Evolutionary conservation across 768 basidiomycete species (phyloP).

Genomic region (Phylloporus sp.): DNA sequence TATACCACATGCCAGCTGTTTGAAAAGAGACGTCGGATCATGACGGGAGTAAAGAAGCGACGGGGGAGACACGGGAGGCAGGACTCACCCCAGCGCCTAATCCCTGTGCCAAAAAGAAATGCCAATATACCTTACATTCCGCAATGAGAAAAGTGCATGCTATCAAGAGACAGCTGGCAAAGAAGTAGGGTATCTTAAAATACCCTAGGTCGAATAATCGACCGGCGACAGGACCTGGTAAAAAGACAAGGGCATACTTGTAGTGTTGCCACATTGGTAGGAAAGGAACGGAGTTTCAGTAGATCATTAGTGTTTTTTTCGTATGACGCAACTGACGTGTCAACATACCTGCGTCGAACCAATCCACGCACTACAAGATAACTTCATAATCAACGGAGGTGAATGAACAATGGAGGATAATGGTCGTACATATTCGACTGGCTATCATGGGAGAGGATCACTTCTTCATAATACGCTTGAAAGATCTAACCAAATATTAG

Average conservation of each 20-base stretch:
- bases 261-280: background rate
- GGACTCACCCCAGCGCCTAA: conserved; percentile 58
- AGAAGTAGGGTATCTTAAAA: conserved; percentile 48
- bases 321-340: background rate
- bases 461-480: conserved; percentile 66
- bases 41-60: no score
- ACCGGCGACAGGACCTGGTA: conserved; percentile 61
- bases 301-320: background rate
- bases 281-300: background rate
- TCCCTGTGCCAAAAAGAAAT: conserved; percentile 74
- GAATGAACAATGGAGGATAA: background rate
- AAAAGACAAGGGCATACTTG: conserved; percentile 61
- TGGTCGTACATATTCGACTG: conserved; percentile 58
- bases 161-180: conserved; percentile 49
- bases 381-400: background rate
- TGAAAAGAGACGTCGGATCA: background rate
- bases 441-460: conserved; percentile 43
- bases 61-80: background rate
- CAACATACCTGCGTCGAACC: conserved; percentile 63
- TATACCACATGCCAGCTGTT: conserved; percentile 44
- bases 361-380: conserved; percentile 64
- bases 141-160: conserved; percentile 59
- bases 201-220: conserved; percentile 74
- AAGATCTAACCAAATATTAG: conserved; percentile 46
- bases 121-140: conserved; percentile 73